Base-by-base conservation (phyloP, 208 protist species). In the Balamuthia mandrillaris region DNA sequence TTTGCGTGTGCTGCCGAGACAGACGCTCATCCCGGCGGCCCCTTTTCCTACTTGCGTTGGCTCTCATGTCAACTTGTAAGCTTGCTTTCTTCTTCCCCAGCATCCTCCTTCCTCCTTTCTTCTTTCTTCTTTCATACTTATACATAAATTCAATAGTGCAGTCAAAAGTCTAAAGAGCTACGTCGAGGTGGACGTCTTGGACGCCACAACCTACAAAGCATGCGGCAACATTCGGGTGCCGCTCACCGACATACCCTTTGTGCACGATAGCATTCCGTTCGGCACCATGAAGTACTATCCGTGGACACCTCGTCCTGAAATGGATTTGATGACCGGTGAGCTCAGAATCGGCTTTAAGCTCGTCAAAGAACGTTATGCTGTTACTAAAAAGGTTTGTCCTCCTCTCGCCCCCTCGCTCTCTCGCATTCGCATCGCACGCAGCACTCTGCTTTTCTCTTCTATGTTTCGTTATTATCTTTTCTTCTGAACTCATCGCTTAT, bases 231-330 rank as follows among this genome's bases (percentile, higher is more conserved):
- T 81, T 24, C 45, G 35, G 47, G 60, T 81, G 24, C 72, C 72
- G 29, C 44, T 81, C 14, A 56, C 12, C 21, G 72, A 81, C 44
- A 60, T 81, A 33, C 72, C 72, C 5, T 81, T 81, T 27, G 72
- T 81, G 44, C 72, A 81, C 72, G 72, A 81, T 42, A 81, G 72
- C 51, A 81, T 81, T 33, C 35, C 72, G 31, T 81, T 81, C n/a
- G 72, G 72, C 18, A 5, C 60, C 31, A 49, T 49, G 47, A 81
- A 41, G 47, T 61, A 61, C 47, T 81, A 81, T 39, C 18, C 54
- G 10, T 63, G 52, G 47, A 81, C 52, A 33, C 6, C 44, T 33
- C 18, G 1, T 29, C 29, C 49, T 9, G n/a, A n/a, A n/a, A n/a
- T n/a, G n/a, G n/a, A n/a, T n/a, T n/a, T n/a, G n/a, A n/a, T n/a